phyloP scores from a whole-genome alignment of 192 early-diverging fungal species.

The Funneliformis geosporum region DNA sequence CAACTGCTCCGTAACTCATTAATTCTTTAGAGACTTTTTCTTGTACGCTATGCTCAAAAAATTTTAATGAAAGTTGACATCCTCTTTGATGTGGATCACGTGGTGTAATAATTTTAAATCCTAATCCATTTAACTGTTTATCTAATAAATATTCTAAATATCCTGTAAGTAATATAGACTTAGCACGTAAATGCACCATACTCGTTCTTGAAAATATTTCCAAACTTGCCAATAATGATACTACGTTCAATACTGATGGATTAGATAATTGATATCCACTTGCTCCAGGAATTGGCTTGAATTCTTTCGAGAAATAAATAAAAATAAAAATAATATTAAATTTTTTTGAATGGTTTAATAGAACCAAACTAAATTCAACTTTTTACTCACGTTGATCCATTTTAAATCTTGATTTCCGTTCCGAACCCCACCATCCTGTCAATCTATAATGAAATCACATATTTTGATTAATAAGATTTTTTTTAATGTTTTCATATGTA shows the following conservation, averaged over 20 bases:
- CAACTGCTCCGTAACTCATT: constrained; percentile 65
- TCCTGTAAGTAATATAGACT: constrained; percentile 77
- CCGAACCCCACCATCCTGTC: constrained; percentile 94
- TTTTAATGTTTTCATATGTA: not conserved
- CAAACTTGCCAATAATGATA: constrained; percentile 75
- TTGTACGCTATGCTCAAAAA: constrained; percentile 57
- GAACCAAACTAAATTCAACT: not conserved
- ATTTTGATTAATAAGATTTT: not conserved
- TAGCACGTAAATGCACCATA: constrained; percentile 69
- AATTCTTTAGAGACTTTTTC: constrained; percentile 65
- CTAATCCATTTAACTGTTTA: constrained; percentile 26
- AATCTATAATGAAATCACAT: constrained; percentile 50
- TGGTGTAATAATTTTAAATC: constrained; percentile 79
- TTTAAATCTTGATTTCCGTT: constrained; percentile 79
- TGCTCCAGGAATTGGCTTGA: constrained; percentile 79
- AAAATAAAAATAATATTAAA: not conserved
- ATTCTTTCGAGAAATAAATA: constrained; percentile 37
- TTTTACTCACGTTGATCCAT: constrained; percentile 70
- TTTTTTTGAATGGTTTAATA: not conserved
- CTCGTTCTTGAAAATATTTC: constrained; percentile 75
- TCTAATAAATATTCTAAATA: constrained; percentile 82
- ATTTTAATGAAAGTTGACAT: constrained; percentile 79
- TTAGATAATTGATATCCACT: constrained; percentile 87
- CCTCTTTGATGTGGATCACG: constrained; percentile 73
- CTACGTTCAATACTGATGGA: constrained; percentile 76